phyloP scores from a whole-genome alignment of 2,329 filamentous ascomycete species.

The Aspergillus sp. region DNA sequence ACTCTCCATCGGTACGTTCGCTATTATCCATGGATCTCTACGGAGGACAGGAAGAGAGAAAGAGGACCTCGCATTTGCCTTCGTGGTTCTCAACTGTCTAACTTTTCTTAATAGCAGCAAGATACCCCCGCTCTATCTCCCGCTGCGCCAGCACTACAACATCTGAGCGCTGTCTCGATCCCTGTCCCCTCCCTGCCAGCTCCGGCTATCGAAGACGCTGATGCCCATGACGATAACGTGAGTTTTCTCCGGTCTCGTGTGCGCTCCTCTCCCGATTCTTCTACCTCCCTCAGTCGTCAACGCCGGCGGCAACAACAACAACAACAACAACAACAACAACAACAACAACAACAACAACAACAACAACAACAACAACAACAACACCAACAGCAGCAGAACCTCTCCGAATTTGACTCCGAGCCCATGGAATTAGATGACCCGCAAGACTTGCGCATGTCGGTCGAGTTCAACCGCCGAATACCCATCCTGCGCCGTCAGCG shows the following conservation, averaged over 20 bases:
- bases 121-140: slow-evolving; percentile 19
- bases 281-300: slow-evolving; percentile 22
- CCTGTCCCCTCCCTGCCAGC: slow-evolving; percentile 45
- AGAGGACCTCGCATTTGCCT: no score
- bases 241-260: slow-evolving; percentile 41
- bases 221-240: slow-evolving; percentile 43
- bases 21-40: not conserved
- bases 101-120: slow-evolving; percentile 9
- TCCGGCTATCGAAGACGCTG: slow-evolving; percentile 36
- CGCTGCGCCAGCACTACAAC: slow-evolving; percentile 30
- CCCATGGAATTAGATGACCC: slow-evolving; percentile 32
- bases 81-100: not conserved
- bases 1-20: slow-evolving; percentile 36
- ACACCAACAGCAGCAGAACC: slow-evolving; percentile 4
- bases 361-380: slow-evolving; percentile 20
- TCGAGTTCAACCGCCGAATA: slow-evolving; percentile 37
- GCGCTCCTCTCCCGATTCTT: slow-evolving; percentile 20
- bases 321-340: slow-evolving; percentile 17
- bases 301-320: slow-evolving; percentile 27
- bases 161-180: slow-evolving; percentile 40
- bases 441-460: slow-evolving; percentile 18
- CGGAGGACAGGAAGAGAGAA: no score
- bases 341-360: slow-evolving; percentile 21
- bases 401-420: slow-evolving; percentile 21
- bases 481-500: slow-evolving; percentile 28